Base-by-base conservation (phyloP, 768 basidiomycete genomes). In the Amanita jacksonii region DNA sequence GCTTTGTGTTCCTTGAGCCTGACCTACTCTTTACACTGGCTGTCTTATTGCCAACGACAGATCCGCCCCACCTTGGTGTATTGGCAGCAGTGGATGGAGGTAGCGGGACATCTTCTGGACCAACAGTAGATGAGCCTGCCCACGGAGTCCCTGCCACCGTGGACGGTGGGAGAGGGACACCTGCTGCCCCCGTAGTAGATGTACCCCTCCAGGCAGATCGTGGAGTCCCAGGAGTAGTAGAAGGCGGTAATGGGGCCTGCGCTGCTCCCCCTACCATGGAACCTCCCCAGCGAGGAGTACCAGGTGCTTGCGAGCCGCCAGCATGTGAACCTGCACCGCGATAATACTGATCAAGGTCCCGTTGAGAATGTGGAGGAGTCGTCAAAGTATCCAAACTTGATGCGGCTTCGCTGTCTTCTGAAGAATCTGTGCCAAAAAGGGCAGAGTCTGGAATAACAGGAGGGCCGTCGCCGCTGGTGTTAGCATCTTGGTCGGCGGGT, bases 371-470 rank as follows among this genome's bases (percentile, higher is more conserved):
- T 5, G 54, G 59, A 3, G 62, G 62, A 8, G 64, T 64, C 5
- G 62, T 62, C 30, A 65, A 51, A 4, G 62, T 56, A 16, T 57
- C 59, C 10, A 49, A 49, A 23, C 59, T 56, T 22, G 41, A 34
- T 13, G 41, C 41, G 12, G 27, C 36, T 38, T 45, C 44, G 27
- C 44, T 45, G 27, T 38, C 43, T 4, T 45, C 44, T 28, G 27
- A 28, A 23, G 44, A 45, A 31, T 45, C 44, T 12, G 37, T 45
- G 18, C 35, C 34, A 16, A 45, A 45, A 22, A 45, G 27, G 8
- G 44, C 28, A 10, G 44, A 45, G 28, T 45, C 44, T 10, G 44
- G 44, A n/a, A 45, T 45, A 20, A 45, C 44, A 8, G 44, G 37
- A 3, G 44, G 28, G n/a, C 36, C 44, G 3, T 45, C 44, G 15